phyloP scores from a whole-genome alignment of 805 yeast species.

The Sugiyamaella marilandica region DNA sequence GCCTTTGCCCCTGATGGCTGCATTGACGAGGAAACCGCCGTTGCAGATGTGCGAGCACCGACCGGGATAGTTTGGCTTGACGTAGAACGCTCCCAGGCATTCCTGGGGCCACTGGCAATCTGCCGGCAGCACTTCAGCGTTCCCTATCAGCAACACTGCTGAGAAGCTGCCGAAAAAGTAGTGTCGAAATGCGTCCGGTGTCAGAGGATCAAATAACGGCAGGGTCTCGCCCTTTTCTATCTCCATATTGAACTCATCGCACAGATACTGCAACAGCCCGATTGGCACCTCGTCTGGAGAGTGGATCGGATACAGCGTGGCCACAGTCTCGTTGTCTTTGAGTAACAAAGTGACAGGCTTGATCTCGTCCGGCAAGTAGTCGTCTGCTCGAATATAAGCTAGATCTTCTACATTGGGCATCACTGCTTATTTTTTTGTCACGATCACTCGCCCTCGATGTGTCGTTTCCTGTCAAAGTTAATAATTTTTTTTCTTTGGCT shows the following conservation, averaged over 20 bases:
- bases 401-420: constrained; percentile 1
- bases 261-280: constrained; percentile 43
- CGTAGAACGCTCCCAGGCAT: constrained; percentile 68
- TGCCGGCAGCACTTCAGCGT: constrained; percentile 22
- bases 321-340: constrained; percentile 47
- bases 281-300: constrained; percentile 46
- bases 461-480: background rate
- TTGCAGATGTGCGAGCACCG: constrained; percentile 84
- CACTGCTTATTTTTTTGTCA: background rate
- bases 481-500: no score
- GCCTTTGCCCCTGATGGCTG: constrained; percentile 55
- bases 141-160: constrained; percentile 54
- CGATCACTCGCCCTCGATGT: background rate
- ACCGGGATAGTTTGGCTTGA: constrained; percentile 83
- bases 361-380: constrained; percentile 21
- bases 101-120: constrained; percentile 41
- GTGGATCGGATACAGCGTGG: constrained; percentile 60
- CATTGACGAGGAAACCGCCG: constrained; percentile 75
- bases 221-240: constrained; percentile 73
- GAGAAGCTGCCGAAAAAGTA: constrained; percentile 67
- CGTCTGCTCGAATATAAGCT: constrained; percentile 1
- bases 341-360: constrained; percentile 68
- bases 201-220: constrained; percentile 43
- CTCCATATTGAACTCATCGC: constrained; percentile 56
- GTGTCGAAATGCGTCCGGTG: constrained; percentile 48